phyloP scores from a whole-genome alignment of 2,329 filamentous ascomycete species.

The Ophiognomonia clavigignenti-juglandacearum region DNA sequence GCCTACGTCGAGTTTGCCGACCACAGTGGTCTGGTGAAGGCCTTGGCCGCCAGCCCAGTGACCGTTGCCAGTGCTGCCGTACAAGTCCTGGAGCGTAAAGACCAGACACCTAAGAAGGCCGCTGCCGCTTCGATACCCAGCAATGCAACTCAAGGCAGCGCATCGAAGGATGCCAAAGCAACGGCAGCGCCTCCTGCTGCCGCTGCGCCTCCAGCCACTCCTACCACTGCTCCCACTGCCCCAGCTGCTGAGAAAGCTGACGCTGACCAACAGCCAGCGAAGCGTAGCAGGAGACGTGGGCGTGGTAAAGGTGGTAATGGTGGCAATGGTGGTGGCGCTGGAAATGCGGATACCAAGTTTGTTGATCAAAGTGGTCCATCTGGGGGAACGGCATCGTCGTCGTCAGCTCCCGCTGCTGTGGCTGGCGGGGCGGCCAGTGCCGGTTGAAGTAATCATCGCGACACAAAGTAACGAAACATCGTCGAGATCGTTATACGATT shows the following conservation, averaged over 20 bases:
- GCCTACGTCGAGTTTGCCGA: constrained; percentile 88
- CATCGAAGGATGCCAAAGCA: not conserved
- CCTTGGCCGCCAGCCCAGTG: constrained; percentile 76
- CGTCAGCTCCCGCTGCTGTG: not conserved
- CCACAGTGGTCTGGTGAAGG: constrained; percentile 66
- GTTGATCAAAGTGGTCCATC: constrained; percentile 3
- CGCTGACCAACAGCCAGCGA: constrained; percentile 13
- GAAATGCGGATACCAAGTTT: constrained; percentile 5
- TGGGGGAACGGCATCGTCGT: constrained; percentile 1
- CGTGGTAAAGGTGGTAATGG: constrained; percentile 15
- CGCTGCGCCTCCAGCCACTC: not conserved
- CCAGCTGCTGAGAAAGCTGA: constrained; percentile 9
- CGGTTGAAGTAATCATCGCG: constrained; percentile 6
- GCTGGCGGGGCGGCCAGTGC: not conserved
- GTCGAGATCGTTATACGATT: too few species aligned
- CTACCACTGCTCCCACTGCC: not conserved
- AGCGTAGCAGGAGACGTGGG: constrained; percentile 15
- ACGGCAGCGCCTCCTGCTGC: not conserved
- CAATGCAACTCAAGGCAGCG: not conserved
- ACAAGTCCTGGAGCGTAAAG: constrained; percentile 79
- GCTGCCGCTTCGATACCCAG: constrained; percentile 4
- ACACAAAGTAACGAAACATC: not conserved
- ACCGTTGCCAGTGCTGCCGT: constrained; percentile 80
- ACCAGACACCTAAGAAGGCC: constrained; percentile 36
- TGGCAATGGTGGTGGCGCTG: constrained; percentile 6